Percentiles rank a stretch among this genome's conserved stretches.
These are phyloP conservation scores for Gaultheria prostrata DNA, from an alignment of 148 eudicot genomes.

Conservation along the genomic window DNA sequence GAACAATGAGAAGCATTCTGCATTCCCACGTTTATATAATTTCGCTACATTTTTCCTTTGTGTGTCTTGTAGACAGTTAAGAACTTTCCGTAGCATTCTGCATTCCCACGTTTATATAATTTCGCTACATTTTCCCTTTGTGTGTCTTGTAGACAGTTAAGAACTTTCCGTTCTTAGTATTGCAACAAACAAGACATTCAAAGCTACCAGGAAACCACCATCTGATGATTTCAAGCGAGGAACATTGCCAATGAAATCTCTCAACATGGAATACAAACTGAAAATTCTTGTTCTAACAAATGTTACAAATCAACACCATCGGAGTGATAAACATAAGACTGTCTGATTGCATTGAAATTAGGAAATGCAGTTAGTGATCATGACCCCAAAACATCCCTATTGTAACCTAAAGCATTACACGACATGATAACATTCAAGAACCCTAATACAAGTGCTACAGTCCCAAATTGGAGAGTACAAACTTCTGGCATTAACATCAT, in stretches of 20 bases:
- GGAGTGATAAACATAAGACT: not conserved
- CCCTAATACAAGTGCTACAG: not conserved
- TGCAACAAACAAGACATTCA: not conserved
- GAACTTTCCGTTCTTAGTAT: not conserved
- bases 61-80: not conserved
- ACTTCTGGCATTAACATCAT: not conserved
- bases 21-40: not conserved
- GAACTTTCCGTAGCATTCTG: not conserved
- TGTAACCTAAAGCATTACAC: not conserved
- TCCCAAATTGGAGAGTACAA: not conserved
- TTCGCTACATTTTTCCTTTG: not conserved
- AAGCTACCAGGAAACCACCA: not conserved
- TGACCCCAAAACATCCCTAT: not conserved
- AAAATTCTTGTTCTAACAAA: not conserved
- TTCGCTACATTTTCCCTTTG: not conserved
- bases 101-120: not conserved
- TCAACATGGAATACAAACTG: not conserved
- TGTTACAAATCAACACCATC: not conserved
- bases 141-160: too few relatives aligned
- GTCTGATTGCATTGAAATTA: not conserved
- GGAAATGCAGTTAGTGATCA: not conserved
- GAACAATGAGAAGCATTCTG: not conserved
- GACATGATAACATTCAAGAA: not conserved
- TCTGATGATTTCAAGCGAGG: not conserved
- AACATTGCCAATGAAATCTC: not conserved